Evolutionary conservation across 164 flowering plant species (phyloP).

Genomic region (Malania oleifera): DNA sequence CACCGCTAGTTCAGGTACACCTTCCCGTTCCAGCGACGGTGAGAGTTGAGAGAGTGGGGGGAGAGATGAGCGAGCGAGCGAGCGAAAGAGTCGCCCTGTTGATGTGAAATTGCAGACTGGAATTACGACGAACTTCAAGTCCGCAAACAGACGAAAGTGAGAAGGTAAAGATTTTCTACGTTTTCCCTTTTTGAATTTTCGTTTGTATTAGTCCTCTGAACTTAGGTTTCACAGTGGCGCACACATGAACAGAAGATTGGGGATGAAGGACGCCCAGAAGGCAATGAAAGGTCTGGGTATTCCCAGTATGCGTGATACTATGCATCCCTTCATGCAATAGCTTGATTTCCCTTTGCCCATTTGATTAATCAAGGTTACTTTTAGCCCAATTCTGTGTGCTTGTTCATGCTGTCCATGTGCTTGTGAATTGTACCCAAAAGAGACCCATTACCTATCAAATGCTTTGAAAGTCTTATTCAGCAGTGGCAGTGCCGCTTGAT

Average conservation of each 20-base stretch:
- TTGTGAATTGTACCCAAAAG: constrained; percentile 3
- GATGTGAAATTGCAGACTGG: neutral
- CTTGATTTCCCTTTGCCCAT: neutral
- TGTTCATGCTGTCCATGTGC: neutral
- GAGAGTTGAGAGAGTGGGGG: too few relatives aligned
- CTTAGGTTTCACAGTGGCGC: neutral
- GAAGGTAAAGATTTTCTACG: neutral
- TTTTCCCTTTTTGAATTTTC: neutral
- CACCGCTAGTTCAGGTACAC: too few relatives aligned
- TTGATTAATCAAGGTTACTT: neutral
- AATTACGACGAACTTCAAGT: neutral
- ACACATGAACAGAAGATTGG: neutral
- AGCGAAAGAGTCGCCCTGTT: too few relatives aligned
- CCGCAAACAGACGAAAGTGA: neutral
- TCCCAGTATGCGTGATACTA: neutral
- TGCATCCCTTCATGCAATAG: neutral
- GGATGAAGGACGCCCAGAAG: neutral
- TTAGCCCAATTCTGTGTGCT: too few relatives aligned
- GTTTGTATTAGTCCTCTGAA: neutral
- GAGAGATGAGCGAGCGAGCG: too few relatives aligned
- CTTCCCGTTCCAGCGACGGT: too few relatives aligned
- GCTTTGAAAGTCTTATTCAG: neutral
- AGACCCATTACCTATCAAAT: neutral
- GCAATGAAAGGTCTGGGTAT: neutral
- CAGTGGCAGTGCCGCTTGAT: neutral